Percentiles rank a stretch among this genome's conserved stretches.
These are phyloP conservation scores for Allantophomopsis cytisporea DNA, from an alignment of 2,329 filamentous ascomycete species.

Conservation along the genomic window DNA sequence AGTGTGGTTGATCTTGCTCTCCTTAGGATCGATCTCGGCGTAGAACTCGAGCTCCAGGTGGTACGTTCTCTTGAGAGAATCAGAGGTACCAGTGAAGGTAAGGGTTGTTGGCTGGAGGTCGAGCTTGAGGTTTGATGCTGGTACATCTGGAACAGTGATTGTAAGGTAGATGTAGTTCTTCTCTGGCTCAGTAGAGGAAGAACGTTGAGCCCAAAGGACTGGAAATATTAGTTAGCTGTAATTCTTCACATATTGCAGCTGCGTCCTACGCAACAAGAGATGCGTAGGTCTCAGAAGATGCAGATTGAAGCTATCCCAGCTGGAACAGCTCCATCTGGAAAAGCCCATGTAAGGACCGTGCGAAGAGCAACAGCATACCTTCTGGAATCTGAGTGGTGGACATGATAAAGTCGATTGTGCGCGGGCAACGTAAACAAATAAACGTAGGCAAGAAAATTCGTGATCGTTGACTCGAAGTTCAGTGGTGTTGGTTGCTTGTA, in stretches of 20 bases:
- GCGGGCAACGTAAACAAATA: slow-evolving; percentile 1
- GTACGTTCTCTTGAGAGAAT: slow-evolving; percentile 77
- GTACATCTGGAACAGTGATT: slow-evolving; percentile 77
- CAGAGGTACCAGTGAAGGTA: slow-evolving; percentile 70
- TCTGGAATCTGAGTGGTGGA: slow-evolving; percentile 3
- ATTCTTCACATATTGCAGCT: neutral
- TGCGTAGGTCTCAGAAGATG: neutral
- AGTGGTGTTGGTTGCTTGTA: slow-evolving; percentile 1
- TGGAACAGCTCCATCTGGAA: neutral
- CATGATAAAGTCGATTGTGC: slow-evolving; percentile 2
- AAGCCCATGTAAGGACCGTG: neutral
- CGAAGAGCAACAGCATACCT: slow-evolving; percentile 1
- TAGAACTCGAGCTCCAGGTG: slow-evolving; percentile 78
- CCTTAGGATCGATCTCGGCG: slow-evolving; percentile 75
- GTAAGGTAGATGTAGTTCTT: slow-evolving; percentile 96
- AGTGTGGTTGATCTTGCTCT: slow-evolving; percentile 81
- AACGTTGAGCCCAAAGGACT: slow-evolving; percentile 99
- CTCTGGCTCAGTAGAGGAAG: slow-evolving; percentile 59
- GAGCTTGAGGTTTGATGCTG: slow-evolving; percentile 62
- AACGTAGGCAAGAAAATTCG: slow-evolving; percentile 1
- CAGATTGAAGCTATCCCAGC: neutral
- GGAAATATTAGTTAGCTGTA: slow-evolving; percentile 3
- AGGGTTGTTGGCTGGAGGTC: slow-evolving; percentile 68
- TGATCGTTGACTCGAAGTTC: slow-evolving; percentile 1
- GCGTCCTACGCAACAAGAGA: neutral